Evolutionary conservation across 2,329 filamentous ascomycete species (phyloP).

Genomic region (Epichloe typhina): DNA sequence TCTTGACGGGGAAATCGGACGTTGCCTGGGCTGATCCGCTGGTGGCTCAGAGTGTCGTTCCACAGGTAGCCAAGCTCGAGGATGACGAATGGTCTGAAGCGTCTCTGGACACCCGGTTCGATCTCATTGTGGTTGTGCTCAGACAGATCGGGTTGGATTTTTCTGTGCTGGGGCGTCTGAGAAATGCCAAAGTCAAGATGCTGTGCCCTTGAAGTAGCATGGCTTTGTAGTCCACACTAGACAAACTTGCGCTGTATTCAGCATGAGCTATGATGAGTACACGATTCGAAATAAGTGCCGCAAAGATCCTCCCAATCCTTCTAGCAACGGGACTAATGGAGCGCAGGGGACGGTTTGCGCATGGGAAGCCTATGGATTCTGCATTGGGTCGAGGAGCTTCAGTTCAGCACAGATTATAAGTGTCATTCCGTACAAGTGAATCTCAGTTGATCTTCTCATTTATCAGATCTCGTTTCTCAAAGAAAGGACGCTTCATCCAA

Average conservation of each 20-base stretch:
- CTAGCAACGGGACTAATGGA: no score
- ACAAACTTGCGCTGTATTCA: neutral
- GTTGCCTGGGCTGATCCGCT: conserved; percentile 31
- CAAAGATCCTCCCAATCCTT: no score
- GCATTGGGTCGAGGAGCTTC: no score
- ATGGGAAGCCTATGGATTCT: no score
- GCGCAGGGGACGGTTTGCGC: no score
- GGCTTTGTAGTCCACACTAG: neutral
- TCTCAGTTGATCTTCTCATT: no score
- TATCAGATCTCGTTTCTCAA: no score
- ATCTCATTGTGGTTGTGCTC: conserved; percentile 30
- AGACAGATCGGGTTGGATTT: conserved; percentile 30
- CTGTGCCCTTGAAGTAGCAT: conserved; percentile 18
- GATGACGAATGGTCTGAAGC: conserved; percentile 25
- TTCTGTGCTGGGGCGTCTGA: conserved; percentile 21
- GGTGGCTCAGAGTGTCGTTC: conserved; percentile 27
- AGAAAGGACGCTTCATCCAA: no score
- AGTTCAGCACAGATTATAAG: no score
- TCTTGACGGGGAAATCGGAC: conserved; percentile 23
- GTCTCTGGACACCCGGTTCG: conserved; percentile 23
- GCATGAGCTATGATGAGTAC: no score
- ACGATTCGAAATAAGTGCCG: no score
- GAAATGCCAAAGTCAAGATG: conserved; percentile 23
- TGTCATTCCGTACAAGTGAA: no score
- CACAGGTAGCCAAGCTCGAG: conserved; percentile 24